phyloP scores from a whole-genome alignment of 2,329 filamentous ascomycete species.

The Exserohilum turcica region DNA sequence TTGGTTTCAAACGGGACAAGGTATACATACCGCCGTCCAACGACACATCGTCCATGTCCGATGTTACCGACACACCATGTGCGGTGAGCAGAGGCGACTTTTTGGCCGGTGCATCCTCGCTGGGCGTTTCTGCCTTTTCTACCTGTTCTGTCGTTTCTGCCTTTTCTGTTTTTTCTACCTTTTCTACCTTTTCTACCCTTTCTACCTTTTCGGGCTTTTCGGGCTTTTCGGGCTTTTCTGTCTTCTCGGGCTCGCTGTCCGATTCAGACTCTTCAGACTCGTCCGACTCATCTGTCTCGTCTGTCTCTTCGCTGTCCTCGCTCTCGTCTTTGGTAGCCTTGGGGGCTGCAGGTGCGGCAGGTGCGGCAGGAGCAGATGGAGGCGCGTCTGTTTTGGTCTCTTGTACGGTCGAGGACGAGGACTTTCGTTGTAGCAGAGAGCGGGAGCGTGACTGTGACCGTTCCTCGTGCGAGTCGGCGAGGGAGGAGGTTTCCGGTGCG shows the following conservation, averaged over 20 bases:
- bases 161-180: not conserved
- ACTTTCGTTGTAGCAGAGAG: constrained; percentile 57
- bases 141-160: too few relatives aligned
- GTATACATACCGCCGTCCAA: constrained; percentile 61
- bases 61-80: constrained; percentile 61
- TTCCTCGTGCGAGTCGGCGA: constrained; percentile 50
- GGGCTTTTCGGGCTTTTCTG: not conserved
- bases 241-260: constrained; percentile 12
- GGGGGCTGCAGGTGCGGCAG: constrained; percentile 24
- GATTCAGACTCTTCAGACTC: constrained; percentile 18
- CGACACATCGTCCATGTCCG: constrained; percentile 67
- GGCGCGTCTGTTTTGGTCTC: constrained; percentile 29
- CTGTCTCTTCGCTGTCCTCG: constrained; percentile 20
- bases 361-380: constrained; percentile 23
- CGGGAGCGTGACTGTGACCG: constrained; percentile 50
- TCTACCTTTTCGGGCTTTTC: constrained; percentile 8
- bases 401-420: constrained; percentile 40
- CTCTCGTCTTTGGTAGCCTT: constrained; percentile 16
- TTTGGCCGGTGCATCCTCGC: constrained; percentile 29
- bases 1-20: constrained; percentile 15
- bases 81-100: constrained; percentile 61
- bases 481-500: constrained; percentile 64
- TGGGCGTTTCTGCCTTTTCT: constrained; percentile 13
- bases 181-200: not conserved
- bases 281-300: constrained; percentile 9